phyloP scores from a whole-genome alignment of 345 rosid genomes.

The Citrus medica region DNA sequence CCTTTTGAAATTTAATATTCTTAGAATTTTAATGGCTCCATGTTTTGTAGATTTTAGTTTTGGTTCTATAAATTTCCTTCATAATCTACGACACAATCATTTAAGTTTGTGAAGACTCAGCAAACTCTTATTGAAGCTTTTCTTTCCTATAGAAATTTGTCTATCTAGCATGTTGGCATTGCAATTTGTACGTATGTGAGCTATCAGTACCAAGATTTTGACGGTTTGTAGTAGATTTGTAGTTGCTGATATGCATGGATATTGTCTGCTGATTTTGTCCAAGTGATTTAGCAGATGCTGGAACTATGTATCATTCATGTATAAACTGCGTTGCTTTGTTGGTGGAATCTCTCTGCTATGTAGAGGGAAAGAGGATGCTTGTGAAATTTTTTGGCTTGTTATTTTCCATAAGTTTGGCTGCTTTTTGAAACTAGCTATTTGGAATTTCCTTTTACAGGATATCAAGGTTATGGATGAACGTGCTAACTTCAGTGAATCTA shows the following conservation, averaged over 20 bases:
- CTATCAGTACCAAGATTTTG: background rate
- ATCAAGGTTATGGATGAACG: slow-evolving; percentile 30
- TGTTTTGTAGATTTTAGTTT: background rate
- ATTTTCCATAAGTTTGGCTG: background rate
- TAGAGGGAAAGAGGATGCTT: background rate
- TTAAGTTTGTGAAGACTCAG: background rate
- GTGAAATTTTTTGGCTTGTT: background rate
- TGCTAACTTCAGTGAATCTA: slow-evolving; percentile 28
- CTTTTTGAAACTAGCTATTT: slow-evolving; percentile 18
- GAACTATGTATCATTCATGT: background rate
- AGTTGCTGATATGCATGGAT: background rate
- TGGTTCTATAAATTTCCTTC: background rate
- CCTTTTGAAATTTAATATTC: background rate
- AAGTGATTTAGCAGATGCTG: background rate
- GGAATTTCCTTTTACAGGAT: slow-evolving; percentile 41
- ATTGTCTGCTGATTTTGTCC: background rate
- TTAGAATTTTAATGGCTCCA: background rate
- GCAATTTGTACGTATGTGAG: background rate
- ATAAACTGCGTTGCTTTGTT: background rate
- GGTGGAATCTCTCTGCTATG: background rate
- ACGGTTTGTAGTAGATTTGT: background rate
- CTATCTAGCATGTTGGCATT: background rate
- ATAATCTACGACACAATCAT: background rate
- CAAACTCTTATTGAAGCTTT: background rate
- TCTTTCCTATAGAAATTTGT: background rate